Base-by-base conservation (phyloP, 2,329 filamentous ascomycete genomes). In the Talaromyces sp. region DNA sequence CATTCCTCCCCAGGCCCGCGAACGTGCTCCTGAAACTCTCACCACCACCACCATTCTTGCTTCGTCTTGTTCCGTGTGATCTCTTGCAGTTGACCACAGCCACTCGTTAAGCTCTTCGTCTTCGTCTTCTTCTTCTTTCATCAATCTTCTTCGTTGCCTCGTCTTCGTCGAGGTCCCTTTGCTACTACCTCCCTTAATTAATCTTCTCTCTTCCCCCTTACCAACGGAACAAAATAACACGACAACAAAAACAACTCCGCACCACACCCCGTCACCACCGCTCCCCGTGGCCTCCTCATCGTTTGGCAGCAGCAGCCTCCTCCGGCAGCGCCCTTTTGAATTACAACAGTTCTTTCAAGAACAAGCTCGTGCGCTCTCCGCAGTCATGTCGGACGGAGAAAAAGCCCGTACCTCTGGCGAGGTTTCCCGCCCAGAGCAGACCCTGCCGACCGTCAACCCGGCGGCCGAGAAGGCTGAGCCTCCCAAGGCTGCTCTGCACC, bases 361-460 rank as follows among this genome's bases (percentile, higher is more conserved):
- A 57, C 76, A 77, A 67, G 70, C 70, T 62, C 70, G 68, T 61
- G 64, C 65, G 24, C 65, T 72, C 61, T 70, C 62, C 32, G 63
- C 69, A 62, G 79, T 74, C 63, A 89, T 88, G 85, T 79, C 80
- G 69, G 89, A 83, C 73, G 81, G 89, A 73, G 90, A 96, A 77
- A 97, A 96, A 80, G 87, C 83, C 68, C 88, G 92, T 73, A 82
- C 87, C 69, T 96, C 91, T 53, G 89, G 89, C 75, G 92, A 96
- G 75, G 68, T 72, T 57, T 73, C 74, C 65, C 71, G 72, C 57
- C 61, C 66, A 24, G 74, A 73, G 62, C 70, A 70, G 53, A 81
- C 91, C 61, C 82, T 97, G 72, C 92, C 92, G 31, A 92, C 88
- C 11, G 85, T 90, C 75, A 96, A 93, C 75, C 89, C 88, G 26